phyloP scores from a whole-genome alignment of 257 asterid species.

The Gentiana straminea region DNA sequence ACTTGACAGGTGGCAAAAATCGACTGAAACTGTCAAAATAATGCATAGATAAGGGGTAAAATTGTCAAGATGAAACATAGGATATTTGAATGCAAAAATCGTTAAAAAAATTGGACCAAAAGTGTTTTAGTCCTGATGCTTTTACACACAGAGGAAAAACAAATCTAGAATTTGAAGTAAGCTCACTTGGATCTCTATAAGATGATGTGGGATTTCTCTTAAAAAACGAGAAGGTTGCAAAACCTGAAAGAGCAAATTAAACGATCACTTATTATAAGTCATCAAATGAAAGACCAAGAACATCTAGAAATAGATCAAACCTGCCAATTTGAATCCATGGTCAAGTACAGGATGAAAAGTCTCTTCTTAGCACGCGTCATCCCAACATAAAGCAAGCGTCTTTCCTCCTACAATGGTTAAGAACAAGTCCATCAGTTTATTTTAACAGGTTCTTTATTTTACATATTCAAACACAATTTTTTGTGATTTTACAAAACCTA shows the following conservation, averaged over 20 bases:
- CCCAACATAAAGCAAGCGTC: conserved; percentile 86
- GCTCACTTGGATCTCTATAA: conserved; percentile 57
- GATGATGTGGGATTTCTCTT: conserved; percentile 80
- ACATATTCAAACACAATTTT: too few relatives aligned
- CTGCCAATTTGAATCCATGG: conserved; percentile 94
- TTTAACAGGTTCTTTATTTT: too few relatives aligned
- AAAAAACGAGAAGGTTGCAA: conserved; percentile 94
- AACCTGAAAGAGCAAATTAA: conserved; percentile 41
- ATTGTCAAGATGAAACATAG: too few relatives aligned
- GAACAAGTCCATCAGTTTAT: background rate
- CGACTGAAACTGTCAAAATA: too few relatives aligned
- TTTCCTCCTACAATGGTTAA: conserved; percentile 59
- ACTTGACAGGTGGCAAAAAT: too few relatives aligned
- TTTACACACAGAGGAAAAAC: background rate
- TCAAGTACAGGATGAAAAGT: conserved; percentile 60
- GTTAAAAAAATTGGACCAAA: too few relatives aligned
- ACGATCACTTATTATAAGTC: conserved; percentile 7
- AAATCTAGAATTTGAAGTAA: background rate
- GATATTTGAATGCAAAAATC: too few relatives aligned
- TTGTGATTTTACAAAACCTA: too few relatives aligned
- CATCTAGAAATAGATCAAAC: conserved; percentile 20
- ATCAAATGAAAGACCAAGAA: conserved; percentile 6
- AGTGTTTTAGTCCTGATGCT: too few relatives aligned
- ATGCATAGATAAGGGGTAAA: too few relatives aligned
- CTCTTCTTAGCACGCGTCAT: conserved; percentile 93